Base-by-base conservation (phyloP, 164 flowering plant species). In the Sextonia rubra region DNA sequence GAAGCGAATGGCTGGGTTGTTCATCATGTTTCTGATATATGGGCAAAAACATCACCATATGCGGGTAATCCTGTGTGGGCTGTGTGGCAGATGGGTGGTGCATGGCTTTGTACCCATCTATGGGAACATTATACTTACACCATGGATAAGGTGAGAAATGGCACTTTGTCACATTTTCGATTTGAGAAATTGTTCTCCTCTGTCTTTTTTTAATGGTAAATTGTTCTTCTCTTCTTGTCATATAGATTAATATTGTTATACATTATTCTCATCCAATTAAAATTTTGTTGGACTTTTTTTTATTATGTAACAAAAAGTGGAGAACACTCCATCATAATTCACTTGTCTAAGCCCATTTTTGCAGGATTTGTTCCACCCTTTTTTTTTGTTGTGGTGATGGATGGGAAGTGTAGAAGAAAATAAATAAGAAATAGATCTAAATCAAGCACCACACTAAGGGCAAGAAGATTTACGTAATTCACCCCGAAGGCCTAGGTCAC, bases 11-110 rank as follows among this genome's bases (percentile, higher is more conserved):
- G 99, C 61, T 95, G 98, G 98, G 99, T 95, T 75, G 89, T 74
- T 14, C 99, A 95, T 84, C 98, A 95, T 64, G 89, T 86, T 27
- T 87, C 96, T 32, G 99, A 95, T 74, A 79, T 92, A 79, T 95
- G 99, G 99, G 97, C 92, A 37, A 95, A 92, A 85, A 86, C 98
- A 79, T 91, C 98, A 32, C 92, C 97, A 15, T 92, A 87, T 74
- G 72, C 77, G 67, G 96, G 96, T 61, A 77, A 86, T 58, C 89
- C 95, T 61, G 87, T 85, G 24, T 95, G 96, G 97, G 97, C 99
- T 44, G 62, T 95, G 62, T 95, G 99, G 99, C 98, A 88, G 70
- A 92, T 95, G 99, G 99, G 99, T 56, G 99, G 99, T 72, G 97
- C 99, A 37, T 95, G 99, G 99, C 87, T 92, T 76, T 90, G 94